Evolutionary conservation across 805 yeast species (phyloP), one percentile per base, ranked within the genome.

Genomic region (Candida orba): DNA sequence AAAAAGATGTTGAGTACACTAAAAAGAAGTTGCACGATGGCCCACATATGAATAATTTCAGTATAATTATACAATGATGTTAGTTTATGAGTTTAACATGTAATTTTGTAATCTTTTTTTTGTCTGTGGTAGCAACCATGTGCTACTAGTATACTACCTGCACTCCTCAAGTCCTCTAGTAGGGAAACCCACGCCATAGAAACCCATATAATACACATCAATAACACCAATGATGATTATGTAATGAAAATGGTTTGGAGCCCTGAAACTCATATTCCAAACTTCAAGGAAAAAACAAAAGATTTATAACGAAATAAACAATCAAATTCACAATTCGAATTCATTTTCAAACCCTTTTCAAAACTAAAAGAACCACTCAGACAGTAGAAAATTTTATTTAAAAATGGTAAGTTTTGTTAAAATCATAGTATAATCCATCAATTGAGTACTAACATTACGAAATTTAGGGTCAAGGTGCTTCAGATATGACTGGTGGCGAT

Each of bases 41-140:
- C 0, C 58, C 72, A 0, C 60, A 66, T 0, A 72, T 81, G 64
- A 88, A 88, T 59, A 88, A 88, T 59, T 88, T 88, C 53, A 72
- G 82, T 56, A 73, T 83, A 15, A 49, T 63, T 2, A 44, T 73
- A 18, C 48, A 53, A 36, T 58, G 37, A 44, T 32, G 32, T 14
- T n/a, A n/a, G 12, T 25, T 25, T 25, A 8, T 25, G 27, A 25
- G 12, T 25, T 4, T 25, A 7, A 25, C 27, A 8, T 12, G 6
- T 25, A 25, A 25, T 25, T 8, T 25, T 25, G 12, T n/a, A n/a
- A 25, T 24, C 25, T 24, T 24, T 24, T 9, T 24, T 24, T 24
- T n/a, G n/a, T n/a, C n/a, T n/a, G n/a, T n/a, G n/a, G n/a, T n/a
- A n/a, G n/a, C n/a, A n/a, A n/a, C n/a, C n/a, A n/a, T n/a, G n/a